A percentile compares a stretch with the other conserved stretches of the same genome.
Conservation (phyloP, 2,329 filamentous ascomycete genomes). For the Alternaria burnsii region DNA sequence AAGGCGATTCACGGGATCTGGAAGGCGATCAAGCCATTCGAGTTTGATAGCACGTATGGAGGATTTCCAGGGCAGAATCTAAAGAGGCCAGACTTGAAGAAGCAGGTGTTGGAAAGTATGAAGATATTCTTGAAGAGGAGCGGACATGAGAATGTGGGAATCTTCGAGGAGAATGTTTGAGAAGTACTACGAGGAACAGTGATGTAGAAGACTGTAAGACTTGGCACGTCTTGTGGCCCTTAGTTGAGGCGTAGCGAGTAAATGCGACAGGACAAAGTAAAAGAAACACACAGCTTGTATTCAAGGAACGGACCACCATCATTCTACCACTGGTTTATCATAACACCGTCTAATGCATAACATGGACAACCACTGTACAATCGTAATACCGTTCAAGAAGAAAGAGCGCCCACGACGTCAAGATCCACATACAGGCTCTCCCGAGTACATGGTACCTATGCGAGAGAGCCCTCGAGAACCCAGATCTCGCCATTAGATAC, state of each 20-base stretch:
- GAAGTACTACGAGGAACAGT: neutral
- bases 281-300: neutral
- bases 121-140: slow-evolving; percentile 71
- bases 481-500: slow-evolving; percentile 92
- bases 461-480: slow-evolving; percentile 71
- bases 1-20: slow-evolving; percentile 74
- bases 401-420: neutral
- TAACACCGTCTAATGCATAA: neutral
- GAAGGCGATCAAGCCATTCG: slow-evolving; percentile 67
- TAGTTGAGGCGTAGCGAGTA: neutral
- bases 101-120: slow-evolving; percentile 76
- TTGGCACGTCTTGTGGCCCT: neutral
- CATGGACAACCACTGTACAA: neutral
- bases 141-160: slow-evolving; percentile 56
- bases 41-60: slow-evolving; percentile 73
- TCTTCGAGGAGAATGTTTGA: slow-evolving; percentile 43
- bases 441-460: slow-evolving; percentile 9
- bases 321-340: neutral
- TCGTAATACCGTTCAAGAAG: neutral
- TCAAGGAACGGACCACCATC: neutral
- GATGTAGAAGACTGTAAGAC: neutral
- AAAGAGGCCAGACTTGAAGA: slow-evolving; percentile 64
- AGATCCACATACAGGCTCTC: neutral
- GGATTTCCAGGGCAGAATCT: slow-evolving; percentile 72
- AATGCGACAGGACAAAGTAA: neutral